Evolutionary conservation across 768 basidiomycete species (phyloP), one percentile per base, ranked within the genome.

Genomic region (Mycena maculata): DNA sequence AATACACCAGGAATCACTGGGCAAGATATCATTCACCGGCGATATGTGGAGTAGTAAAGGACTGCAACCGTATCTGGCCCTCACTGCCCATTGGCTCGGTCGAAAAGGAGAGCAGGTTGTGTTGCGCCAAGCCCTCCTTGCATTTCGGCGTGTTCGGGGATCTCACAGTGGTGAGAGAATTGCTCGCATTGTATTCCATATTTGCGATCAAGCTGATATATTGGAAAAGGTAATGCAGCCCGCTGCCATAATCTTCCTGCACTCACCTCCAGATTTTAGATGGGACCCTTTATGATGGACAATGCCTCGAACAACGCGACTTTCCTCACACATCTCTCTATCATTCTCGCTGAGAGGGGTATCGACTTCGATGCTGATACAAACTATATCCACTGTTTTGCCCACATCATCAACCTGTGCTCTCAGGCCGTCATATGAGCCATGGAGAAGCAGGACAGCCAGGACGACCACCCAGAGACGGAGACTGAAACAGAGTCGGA

Each of bases 11-110:
- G 52, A 28, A 31, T 53, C 60, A 33, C 50, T 44, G 30, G 52
- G 60, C n/a, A 62, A 62, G 20, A 62, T 54, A 38, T 53, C 50
- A 23, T 62, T 62, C 47, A 62, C 60, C 25, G 50, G 16, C 12
- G 60, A 62, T 54, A 62, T 62, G 41, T 62, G 60, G 60, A 62
- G 60, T 38, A 53, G 50, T 47, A 54, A 54, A 41, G 60, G 60
- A 44, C 31, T 62, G 50, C 50, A 62, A 42, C 42, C 60, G 25
- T 62, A 44, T 38, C 52, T 62, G 28, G 28, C 60, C 42, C n/a
- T 62, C 52, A 62, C 52, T 27, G 38, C 38, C 28, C 60, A 62
- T 38, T 62, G 60, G 60, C 60, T 61, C 41, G 50, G 60, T 44
- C 60, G 60, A 41, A 61, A 62, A 42, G 52, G 28, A 33, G 60